Evolutionary conservation across 768 basidiomycete species (phyloP).

Genomic region (Inosperma sp.): DNA sequence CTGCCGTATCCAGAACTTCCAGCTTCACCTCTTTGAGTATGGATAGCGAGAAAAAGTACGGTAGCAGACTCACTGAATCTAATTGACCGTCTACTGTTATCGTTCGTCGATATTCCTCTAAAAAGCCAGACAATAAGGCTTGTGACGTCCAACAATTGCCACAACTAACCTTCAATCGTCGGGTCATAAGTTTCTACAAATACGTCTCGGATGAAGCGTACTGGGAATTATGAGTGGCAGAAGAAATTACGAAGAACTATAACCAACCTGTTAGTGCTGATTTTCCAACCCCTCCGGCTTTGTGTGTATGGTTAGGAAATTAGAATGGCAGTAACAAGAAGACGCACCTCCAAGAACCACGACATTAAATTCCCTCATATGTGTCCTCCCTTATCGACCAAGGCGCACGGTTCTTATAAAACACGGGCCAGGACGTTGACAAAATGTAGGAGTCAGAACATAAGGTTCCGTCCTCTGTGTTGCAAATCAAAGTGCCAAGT

Average conservation of each 20-base stretch:
- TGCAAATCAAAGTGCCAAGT: slow-evolving; percentile 17
- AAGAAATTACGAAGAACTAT: background rate
- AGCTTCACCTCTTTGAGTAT: slow-evolving; percentile 40
- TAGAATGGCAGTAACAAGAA: slow-evolving; percentile 5
- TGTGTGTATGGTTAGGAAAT: slow-evolving; percentile 11
- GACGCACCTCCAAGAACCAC: slow-evolving; percentile 75
- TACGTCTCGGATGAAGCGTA: slow-evolving; percentile 67
- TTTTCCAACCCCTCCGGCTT: slow-evolving; percentile 87
- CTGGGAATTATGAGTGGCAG: slow-evolving; percentile 25
- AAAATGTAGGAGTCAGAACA: slow-evolving; percentile 10
- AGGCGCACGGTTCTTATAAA: slow-evolving; percentile 2
- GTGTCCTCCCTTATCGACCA: background rate
- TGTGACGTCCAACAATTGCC: background rate
- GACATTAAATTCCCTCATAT: slow-evolving; percentile 68
- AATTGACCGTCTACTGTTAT: slow-evolving; percentile 63
- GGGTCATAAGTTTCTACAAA: slow-evolving; percentile 79
- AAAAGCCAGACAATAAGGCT: slow-evolving; percentile 11
- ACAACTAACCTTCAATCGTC: slow-evolving; percentile 68
- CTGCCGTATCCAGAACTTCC: slow-evolving; percentile 79
- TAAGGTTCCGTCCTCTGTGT: no score
- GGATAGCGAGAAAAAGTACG: background rate
- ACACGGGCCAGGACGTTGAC: slow-evolving; percentile 5
- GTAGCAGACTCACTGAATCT: slow-evolving; percentile 46
- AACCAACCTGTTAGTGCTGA: slow-evolving; percentile 65
- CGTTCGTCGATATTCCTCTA: slow-evolving; percentile 69